phyloP scores from a whole-genome alignment of 352 stramenopile genomes.

The Phytopythium aichiense region DNA sequence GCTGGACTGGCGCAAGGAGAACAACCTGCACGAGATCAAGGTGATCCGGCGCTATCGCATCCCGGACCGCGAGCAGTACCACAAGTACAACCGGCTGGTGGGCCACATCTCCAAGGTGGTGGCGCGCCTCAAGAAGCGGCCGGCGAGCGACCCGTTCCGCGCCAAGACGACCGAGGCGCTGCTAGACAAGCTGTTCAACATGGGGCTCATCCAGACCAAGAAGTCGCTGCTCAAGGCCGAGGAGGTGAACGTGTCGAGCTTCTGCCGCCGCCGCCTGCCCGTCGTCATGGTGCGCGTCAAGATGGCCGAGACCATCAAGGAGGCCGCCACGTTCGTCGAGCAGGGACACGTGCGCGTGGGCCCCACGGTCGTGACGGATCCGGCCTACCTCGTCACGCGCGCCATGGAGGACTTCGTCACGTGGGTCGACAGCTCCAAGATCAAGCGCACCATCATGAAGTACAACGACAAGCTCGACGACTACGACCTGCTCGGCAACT shows the following conservation, averaged over 20 bases:
- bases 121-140: conserved; percentile 94
- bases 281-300: conserved; percentile 99
- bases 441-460: conserved; percentile 96
- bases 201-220: conserved; percentile 96
- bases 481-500: conserved; percentile 98
- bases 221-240: conserved; percentile 97
- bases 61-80: conserved; percentile 98
- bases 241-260: conserved; percentile 94
- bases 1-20: conserved; percentile 98
- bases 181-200: conserved; percentile 97
- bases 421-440: conserved; percentile 98
- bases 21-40: conserved; percentile 98
- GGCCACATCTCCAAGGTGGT: conserved; percentile 94
- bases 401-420: conserved; percentile 99
- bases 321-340: conserved; percentile 97
- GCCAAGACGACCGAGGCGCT: conserved; percentile 96
- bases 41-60: conserved; percentile 98
- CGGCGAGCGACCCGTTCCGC: conserved; percentile 93
- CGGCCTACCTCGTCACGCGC: conserved; percentile 96
- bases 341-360: conserved; percentile 96
- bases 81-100: conserved; percentile 98
- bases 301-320: conserved; percentile 98
- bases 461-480: conserved; percentile 99
- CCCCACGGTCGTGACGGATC: conserved; percentile 92
- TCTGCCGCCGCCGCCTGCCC: conserved; percentile 94